Conservation (phyloP, 1,284 basidiomycete species). For the Schizophyllum amplum region DNA sequence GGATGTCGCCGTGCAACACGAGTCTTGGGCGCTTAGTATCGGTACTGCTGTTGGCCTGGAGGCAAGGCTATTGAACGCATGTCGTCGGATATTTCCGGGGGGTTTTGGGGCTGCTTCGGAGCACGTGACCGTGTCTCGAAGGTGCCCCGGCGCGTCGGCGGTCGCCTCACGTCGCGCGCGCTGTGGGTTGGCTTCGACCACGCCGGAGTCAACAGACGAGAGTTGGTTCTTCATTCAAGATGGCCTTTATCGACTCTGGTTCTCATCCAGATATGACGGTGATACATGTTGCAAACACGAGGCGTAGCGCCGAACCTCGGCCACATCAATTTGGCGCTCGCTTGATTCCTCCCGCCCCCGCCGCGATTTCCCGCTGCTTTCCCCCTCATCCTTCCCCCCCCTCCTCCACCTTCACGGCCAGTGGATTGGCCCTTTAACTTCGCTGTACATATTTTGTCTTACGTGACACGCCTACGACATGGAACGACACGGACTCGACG, state of each 20-base stretch:
- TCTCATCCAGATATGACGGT: not conserved
- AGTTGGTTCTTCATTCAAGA: not conserved
- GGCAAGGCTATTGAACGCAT: too few species aligned
- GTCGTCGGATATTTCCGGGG: too few species aligned
- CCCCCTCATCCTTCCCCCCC: not conserved
- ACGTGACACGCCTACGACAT: too few species aligned
- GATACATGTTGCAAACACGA: not conserved
- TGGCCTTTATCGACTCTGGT: not conserved
- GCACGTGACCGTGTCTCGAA: not conserved
- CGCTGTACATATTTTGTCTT: not conserved
- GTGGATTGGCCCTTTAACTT: too few species aligned
- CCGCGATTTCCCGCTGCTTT: not conserved
- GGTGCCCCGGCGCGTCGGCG: not conserved
- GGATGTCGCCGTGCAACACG: too few species aligned
- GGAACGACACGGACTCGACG: not conserved
- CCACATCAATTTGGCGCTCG: not conserved
- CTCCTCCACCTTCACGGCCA: not conserved
- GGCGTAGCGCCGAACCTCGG: not conserved
- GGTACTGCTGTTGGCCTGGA: too few species aligned
- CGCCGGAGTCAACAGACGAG: not conserved
- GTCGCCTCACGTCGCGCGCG: not conserved
- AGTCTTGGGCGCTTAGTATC: not conserved
- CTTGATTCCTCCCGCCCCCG: not conserved
- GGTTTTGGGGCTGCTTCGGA: not conserved
- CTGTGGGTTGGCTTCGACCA: not conserved